Base-by-base conservation (phyloP, 2,329 filamentous ascomycete species). In the Sporothrix pallida region DNA sequence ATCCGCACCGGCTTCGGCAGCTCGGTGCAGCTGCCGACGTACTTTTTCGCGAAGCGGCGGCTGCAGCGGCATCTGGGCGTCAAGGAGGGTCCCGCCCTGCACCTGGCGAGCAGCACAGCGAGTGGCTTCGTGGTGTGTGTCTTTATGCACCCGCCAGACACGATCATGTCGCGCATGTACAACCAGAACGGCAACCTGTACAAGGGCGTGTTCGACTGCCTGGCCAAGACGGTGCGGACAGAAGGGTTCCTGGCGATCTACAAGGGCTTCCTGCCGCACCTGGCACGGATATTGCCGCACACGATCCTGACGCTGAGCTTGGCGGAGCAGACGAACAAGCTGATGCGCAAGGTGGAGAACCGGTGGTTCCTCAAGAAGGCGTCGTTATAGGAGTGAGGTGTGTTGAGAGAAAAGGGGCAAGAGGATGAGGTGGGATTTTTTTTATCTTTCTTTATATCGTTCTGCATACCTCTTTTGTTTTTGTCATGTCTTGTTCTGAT, bases 151-250 rank as follows among this genome's bases (percentile, higher is more conserved):
- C 96, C 96, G 72, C 96, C 96, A 88, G 96, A 99, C 82, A 99
- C 96, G 5, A 93, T 99, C 83, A 99, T 99, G 96, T 96, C 94
- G 75, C 92, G 96, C 76, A 91, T 99, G 86, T 99, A 99, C 87
- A 99, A 99, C 85, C 96, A 99, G 82, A 97, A 95, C 75, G 96
- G 96, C 71, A 97, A 98, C 81, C 87, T 99, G n/a, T 99, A 99
- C 86, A 91, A 88, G 78, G 93, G 95, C 74, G 93, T 97, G 4
- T 93, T 97, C 76, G 96, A 99, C 83, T 99, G 96, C 81, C 83
- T 98, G 75, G 89, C 88, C 81, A 95, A 97, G 84, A 99, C 96
- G 0, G 87, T 99, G 75, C 92, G 91, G 81, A 97, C 94, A 0
- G 96, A 99, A 82, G 96, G 96, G 26, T 79, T 97, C 71, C 84